phyloP scores from a whole-genome alignment of 2,329 filamentous ascomycete genomes.

The Nemania bipapillata region DNA sequence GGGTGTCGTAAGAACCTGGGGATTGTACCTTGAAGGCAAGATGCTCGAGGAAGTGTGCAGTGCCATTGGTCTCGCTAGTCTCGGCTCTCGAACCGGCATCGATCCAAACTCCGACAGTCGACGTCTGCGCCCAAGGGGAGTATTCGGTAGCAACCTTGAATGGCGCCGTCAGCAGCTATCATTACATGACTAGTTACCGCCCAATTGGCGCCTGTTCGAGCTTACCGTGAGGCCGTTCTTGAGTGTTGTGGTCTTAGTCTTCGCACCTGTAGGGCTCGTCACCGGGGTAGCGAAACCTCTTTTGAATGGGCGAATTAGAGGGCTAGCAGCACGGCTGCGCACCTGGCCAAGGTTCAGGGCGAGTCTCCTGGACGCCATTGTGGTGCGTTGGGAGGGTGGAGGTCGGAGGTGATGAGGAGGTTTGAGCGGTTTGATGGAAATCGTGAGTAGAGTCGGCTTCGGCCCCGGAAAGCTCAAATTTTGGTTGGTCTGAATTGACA shows the following conservation, averaged over 20 bases:
- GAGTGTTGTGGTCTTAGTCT: constrained; percentile 95
- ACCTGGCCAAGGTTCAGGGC: constrained; percentile 93
- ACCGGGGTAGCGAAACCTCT: constrained; percentile 92
- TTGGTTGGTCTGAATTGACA: constrained; percentile 48
- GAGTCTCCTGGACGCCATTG: constrained; percentile 96
- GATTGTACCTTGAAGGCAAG: constrained; percentile 93
- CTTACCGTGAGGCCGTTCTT: constrained; percentile 95
- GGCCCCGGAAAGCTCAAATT: constrained; percentile 48
- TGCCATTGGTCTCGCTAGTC: constrained; percentile 98
- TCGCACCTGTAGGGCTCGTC: constrained; percentile 69
- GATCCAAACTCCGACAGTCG: constrained; percentile 98
- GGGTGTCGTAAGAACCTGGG: constrained; percentile 27
- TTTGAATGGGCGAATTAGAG: constrained; percentile 78
- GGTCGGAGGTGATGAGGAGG: constrained; percentile 50
- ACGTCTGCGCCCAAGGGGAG: constrained; percentile 97
- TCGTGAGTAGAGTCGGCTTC: constrained; percentile 47
- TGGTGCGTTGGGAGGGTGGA: constrained; percentile 58
- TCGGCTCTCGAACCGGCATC: constrained; percentile 98
- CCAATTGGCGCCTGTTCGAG: constrained; percentile 47
- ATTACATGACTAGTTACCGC: constrained; percentile 13
- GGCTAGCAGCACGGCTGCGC: constrained; percentile 86
- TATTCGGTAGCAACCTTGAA: constrained; percentile 93
- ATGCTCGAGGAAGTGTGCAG: constrained; percentile 99
- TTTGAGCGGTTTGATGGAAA: constrained; percentile 67
- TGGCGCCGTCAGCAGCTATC: constrained; percentile 32